Conservation (phyloP, 2,329 filamentous ascomycete species). For the Teratosphaeria gauchensis region DNA sequence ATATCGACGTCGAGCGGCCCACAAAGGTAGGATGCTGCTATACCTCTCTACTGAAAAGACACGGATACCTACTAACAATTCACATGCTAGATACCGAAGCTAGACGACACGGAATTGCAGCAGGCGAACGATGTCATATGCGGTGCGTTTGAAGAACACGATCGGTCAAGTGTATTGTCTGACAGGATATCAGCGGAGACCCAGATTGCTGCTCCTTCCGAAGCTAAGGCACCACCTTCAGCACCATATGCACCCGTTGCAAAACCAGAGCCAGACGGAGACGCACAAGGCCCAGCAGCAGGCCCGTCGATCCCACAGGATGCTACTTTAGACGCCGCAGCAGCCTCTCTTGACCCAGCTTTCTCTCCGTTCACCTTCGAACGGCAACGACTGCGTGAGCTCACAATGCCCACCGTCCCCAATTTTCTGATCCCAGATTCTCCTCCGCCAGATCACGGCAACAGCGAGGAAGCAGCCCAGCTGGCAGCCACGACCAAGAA, state of each 20-base stretch:
- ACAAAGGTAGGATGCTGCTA: slow-evolving; percentile 31
- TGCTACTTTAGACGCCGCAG: not conserved
- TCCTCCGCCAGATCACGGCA: slow-evolving; percentile 44
- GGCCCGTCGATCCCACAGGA: slow-evolving; percentile 1
- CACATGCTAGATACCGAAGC: slow-evolving; percentile 21
- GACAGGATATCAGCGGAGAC: slow-evolving; percentile 2
- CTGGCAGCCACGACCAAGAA: slow-evolving; percentile 48
- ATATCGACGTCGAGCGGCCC: slow-evolving; percentile 17
- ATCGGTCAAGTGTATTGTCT: not conserved
- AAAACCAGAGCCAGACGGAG: not conserved
- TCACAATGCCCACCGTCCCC: slow-evolving; percentile 63
- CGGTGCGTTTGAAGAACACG: not conserved
- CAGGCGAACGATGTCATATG: not conserved
- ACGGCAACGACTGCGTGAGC: slow-evolving; percentile 55
- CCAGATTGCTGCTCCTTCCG: not conserved
- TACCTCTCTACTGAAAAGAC: slow-evolving; percentile 9
- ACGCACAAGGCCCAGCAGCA: slow-evolving; percentile 8
- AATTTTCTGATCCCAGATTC: slow-evolving; percentile 67
- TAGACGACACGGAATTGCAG: slow-evolving; percentile 1
- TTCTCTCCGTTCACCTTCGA: slow-evolving; percentile 58
- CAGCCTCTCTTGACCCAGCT: slow-evolving; percentile 6
- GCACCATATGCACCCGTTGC: not conserved
- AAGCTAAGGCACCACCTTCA: not conserved
- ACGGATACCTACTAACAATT: slow-evolving; percentile 39
- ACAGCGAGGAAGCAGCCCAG: slow-evolving; percentile 18